Evolutionary conservation across 2,329 filamentous ascomycete species (phyloP), one percentile per base, ranked within the genome.

Genomic region (Macroventuria anomochaeta): DNA sequence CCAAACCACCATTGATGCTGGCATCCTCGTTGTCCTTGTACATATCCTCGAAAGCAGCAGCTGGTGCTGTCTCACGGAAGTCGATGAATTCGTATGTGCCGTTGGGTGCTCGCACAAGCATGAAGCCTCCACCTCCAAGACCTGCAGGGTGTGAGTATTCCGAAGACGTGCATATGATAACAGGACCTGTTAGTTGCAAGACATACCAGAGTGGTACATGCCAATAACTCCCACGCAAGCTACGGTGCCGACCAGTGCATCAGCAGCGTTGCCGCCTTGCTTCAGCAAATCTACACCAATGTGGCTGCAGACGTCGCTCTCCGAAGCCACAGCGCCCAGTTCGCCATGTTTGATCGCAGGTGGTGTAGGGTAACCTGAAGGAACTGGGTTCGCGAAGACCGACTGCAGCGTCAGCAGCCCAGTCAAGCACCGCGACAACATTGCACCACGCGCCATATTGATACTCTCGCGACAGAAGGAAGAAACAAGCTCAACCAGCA

Each of bases 51-150:
- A 82, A 87, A 0, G 92, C 90, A 0, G 90, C 89, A 0, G 88
- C 89, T 0, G 93, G 93, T 0, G 93, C 93, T 0, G 88, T 86
- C 73, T 97, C 93, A 39, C 93, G 83, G 69, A 96, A 97, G 75
- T 97, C 93, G 62, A 97, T 86, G 53, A 88, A 87, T 69, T 96
- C 91, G 69, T 93, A 96, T 15, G 80, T 79, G n/a, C 91, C 91
- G 53, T 90, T 80, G 13, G 84, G 77, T 28, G 85, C 81, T 40
- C 90, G 86, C 5, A 96, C 84, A 5, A 96, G 80, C 82, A 92
- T 89, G 76, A 97, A 97, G 2, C 93, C 93, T 33, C 93, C 93
- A 6, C 93, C 93, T 17, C 90, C 93, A 54, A 97, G 88, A 13
- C 93, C 93, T 73, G 31, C 20, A 17, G 12, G 5, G 5, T 23